These are phyloP conservation scores for Discostella stelligera DNA, from an alignment of 352 stramenopile species.

Conservation along the genomic window DNA sequence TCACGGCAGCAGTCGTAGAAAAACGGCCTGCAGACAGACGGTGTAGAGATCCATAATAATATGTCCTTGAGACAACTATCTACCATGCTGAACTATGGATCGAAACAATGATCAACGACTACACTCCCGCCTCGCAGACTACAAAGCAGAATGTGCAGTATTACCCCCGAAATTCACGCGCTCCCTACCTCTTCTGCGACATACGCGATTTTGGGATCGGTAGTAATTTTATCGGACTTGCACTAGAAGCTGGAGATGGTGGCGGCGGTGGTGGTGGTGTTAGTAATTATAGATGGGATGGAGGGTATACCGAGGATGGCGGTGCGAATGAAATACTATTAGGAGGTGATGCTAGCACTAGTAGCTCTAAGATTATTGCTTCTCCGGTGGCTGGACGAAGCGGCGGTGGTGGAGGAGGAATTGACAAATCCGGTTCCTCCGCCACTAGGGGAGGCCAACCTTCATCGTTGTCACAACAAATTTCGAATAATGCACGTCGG, in stretches of 20 bases:
- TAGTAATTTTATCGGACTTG: background rate
- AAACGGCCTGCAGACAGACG: no score
- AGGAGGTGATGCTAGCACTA: background rate
- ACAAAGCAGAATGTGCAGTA: conserved; percentile 34
- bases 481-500: conserved; percentile 9
- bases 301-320: background rate
- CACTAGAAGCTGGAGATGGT: background rate
- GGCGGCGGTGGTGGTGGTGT: no score
- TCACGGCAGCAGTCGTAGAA: no score
- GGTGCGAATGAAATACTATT: background rate
- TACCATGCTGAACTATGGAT: background rate
- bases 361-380: background rate
- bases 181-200: conserved; percentile 49
- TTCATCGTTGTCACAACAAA: conserved; percentile 15
- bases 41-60: no score
- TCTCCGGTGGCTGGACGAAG: background rate
- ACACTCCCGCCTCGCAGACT: background rate
- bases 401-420: background rate
- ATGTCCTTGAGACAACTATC: no score
- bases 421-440: background rate
- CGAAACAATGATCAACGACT: conserved; percentile 1
- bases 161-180: conserved; percentile 45
- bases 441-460: conserved; percentile 1
- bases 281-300: background rate
- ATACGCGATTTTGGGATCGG: conserved; percentile 35